A percentile compares a stretch with the other conserved stretches of the same genome.
These are phyloP conservation scores for Micractinium sp. DNA, from an alignment of 139 green algal genomes.

Conservation along the genomic window DNA sequence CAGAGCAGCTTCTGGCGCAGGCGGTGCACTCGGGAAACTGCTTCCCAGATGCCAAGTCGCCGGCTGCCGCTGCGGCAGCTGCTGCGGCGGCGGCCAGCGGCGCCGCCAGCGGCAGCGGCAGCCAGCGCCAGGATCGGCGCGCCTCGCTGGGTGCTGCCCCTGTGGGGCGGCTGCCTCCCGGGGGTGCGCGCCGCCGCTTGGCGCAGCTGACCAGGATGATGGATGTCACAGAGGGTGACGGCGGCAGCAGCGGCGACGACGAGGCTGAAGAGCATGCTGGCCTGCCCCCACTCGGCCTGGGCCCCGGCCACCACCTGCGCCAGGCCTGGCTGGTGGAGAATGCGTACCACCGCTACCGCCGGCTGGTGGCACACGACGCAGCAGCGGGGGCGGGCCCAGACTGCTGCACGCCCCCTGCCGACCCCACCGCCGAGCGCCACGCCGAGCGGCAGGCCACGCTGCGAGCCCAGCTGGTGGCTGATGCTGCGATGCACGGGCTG, in stretches of 20 bases:
- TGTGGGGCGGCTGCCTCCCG: not conserved
- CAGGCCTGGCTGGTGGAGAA: not conserved
- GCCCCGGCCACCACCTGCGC: not conserved
- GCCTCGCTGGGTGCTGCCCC: too few species aligned
- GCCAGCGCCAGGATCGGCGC: too few species aligned
- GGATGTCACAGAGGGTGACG: not conserved
- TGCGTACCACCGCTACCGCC: not conserved
- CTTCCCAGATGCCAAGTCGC: not conserved
- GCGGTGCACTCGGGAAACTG: not conserved
- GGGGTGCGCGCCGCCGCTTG: not conserved
- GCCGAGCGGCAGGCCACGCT: not conserved
- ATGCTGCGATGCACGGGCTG: not conserved
- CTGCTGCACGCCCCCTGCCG: not conserved
- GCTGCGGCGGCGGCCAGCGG: not conserved
- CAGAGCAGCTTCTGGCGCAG: conserved; percentile 23
- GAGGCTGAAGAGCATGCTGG: too few species aligned
- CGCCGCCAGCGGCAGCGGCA: too few species aligned
- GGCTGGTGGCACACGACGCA: not conserved
- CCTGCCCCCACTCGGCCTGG: too few species aligned
- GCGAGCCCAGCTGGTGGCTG: conserved; percentile 15
- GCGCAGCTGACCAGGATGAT: not conserved
- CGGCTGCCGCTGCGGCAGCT: not conserved
- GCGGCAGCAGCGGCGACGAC: too few species aligned
- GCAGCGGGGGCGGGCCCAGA: not conserved
- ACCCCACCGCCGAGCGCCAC: not conserved